Conservation (phyloP, 2,329 filamentous ascomycete species). For the Didymella lethalis region DNA sequence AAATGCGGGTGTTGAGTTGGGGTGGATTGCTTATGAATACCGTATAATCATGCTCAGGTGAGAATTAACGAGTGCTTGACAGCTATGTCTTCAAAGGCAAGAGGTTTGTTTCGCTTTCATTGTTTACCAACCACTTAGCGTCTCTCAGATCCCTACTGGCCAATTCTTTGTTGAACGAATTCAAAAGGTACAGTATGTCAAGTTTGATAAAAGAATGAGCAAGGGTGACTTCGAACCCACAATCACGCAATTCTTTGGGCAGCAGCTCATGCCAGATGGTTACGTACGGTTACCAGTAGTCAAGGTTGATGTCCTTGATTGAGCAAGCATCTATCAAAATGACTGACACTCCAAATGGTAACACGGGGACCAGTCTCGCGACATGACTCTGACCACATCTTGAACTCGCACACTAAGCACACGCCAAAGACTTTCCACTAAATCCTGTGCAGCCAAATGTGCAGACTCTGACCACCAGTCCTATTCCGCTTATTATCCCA, state of each 20-base stretch:
- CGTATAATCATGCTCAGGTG: too few relatives aligned
- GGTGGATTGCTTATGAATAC: too few relatives aligned
- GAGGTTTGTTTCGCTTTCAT: too few relatives aligned
- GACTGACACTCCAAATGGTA: neutral
- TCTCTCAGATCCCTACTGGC: too few relatives aligned
- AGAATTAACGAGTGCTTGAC: too few relatives aligned
- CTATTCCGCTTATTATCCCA: constrained; percentile 46
- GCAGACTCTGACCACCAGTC: constrained; percentile 36
- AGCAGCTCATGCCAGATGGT: neutral
- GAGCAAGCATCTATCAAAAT: neutral
- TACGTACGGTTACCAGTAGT: neutral
- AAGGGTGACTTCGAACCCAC: neutral
- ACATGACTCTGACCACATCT: too few relatives aligned
- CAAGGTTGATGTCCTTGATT: constrained; percentile 1
- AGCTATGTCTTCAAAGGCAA: too few relatives aligned
- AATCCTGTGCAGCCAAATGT: constrained; percentile 42
- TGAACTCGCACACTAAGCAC: neutral
- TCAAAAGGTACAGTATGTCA: neutral
- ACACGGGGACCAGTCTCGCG: neutral
- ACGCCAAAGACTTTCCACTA: constrained; percentile 11
- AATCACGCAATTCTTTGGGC: neutral
- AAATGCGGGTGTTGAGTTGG: neutral
- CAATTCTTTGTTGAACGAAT: too few relatives aligned
- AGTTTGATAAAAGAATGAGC: neutral
- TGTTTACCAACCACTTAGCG: too few relatives aligned